Percentiles rank a stretch among this genome's conserved stretches.
These are phyloP conservation scores for Claviceps africana DNA, from an alignment of 2,329 filamentous ascomycete genomes.

Conservation along the genomic window DNA sequence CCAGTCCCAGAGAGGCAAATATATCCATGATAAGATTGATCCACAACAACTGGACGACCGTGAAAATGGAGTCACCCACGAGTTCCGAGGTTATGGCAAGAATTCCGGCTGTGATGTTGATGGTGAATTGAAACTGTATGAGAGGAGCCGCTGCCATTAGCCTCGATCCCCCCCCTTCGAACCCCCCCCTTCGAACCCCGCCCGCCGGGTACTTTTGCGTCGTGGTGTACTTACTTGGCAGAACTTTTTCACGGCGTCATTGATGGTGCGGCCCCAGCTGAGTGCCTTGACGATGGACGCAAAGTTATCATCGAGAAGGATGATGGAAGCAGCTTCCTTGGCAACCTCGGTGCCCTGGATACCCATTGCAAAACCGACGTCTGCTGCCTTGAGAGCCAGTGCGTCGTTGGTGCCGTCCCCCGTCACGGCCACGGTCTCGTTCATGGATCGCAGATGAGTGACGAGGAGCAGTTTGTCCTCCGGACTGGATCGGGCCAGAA, in stretches of 20 bases:
- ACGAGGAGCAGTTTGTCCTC: slow-evolving; percentile 57
- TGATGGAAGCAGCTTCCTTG: slow-evolving; percentile 52
- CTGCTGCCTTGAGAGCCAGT: slow-evolving; percentile 49
- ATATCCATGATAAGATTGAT: slow-evolving; percentile 59
- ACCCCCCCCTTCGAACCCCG: too few species aligned
- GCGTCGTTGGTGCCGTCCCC: slow-evolving; percentile 55
- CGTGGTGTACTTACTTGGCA: slow-evolving; percentile 31
- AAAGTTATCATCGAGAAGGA: slow-evolving; percentile 53
- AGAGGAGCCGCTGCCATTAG: background rate
- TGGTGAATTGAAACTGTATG: slow-evolving; percentile 45
- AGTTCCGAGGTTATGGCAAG: slow-evolving; percentile 51
- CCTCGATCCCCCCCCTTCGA: background rate
- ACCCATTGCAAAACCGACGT: slow-evolving; percentile 56
- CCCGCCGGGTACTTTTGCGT: background rate
- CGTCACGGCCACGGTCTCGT: slow-evolving; percentile 52
- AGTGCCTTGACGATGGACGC: slow-evolving; percentile 48
- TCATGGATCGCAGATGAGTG: slow-evolving; percentile 47
- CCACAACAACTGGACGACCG: slow-evolving; percentile 54
- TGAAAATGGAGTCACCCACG: slow-evolving; percentile 37
- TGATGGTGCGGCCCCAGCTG: slow-evolving; percentile 49
- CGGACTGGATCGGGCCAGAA: slow-evolving; percentile 54
- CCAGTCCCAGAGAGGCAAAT: slow-evolving; percentile 49
- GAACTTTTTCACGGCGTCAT: slow-evolving; percentile 51
- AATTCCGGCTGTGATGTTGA: slow-evolving; percentile 53
- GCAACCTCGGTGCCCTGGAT: slow-evolving; percentile 52